phyloP scores from a whole-genome alignment of 106 monocot species.

The Gastrodia elata region DNA sequence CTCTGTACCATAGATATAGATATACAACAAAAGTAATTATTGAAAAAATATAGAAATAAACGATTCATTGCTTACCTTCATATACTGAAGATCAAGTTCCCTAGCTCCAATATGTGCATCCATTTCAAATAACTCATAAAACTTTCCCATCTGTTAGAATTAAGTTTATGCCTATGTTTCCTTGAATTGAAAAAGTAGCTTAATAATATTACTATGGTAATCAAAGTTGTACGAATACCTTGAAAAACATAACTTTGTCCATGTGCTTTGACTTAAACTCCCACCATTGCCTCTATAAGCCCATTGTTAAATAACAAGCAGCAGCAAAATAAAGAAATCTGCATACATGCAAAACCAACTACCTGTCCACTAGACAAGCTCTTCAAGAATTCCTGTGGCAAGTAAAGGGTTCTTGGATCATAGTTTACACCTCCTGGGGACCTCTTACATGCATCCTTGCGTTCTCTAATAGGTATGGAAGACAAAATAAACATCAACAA shows the following conservation, averaged over 20 bases:
- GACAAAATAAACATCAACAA: not conserved
- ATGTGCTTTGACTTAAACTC: constrained; percentile 95
- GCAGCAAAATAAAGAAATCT: not conserved
- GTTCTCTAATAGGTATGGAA: constrained; percentile 32
- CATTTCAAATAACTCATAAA: constrained; percentile 99
- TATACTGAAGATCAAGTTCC: constrained; percentile 97
- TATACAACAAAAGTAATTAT: not conserved
- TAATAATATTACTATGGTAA: constrained; percentile 4
- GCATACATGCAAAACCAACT: constrained; percentile 7
- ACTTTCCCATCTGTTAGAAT: constrained; percentile 82
- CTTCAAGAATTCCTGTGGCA: constrained; percentile 78
- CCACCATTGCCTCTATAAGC: constrained; percentile 93
- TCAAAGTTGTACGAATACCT: constrained; percentile 35
- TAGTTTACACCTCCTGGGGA: constrained; percentile 48
- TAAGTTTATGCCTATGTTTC: constrained; percentile 2
- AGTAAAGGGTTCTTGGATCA: constrained; percentile 81
- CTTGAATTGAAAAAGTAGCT: not conserved
- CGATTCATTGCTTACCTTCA: constrained; percentile 58
- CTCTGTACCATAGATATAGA: not conserved
- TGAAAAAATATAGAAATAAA: not conserved
- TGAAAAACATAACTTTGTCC: constrained; percentile 97
- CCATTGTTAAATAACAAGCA: constrained; percentile 13
- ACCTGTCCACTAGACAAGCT: constrained; percentile 89
- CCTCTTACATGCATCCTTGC: constrained; percentile 70
- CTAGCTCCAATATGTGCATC: constrained; percentile 90